phyloP scores from a whole-genome alignment of 2,329 filamentous ascomycete species.

The Botrytis porri region DNA sequence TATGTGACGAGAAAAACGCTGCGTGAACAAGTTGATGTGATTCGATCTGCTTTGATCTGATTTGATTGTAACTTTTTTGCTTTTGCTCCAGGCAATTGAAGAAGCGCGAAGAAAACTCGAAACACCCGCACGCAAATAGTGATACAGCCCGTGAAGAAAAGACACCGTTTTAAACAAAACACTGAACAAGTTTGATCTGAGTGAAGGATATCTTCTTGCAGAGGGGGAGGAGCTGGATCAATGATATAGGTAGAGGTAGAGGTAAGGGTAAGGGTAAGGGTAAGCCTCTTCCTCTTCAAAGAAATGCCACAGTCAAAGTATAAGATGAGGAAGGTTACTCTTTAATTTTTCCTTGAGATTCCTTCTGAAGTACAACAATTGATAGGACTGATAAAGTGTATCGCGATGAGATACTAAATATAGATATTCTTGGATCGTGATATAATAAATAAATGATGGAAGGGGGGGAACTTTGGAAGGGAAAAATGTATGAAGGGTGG shows the following conservation, averaged over 20 bases:
- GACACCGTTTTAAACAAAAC: neutral
- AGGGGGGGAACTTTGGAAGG: neutral
- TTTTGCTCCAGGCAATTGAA: constrained; percentile 12
- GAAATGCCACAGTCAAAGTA: neutral
- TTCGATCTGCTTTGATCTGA: neutral
- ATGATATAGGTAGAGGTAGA: neutral
- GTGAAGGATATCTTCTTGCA: neutral
- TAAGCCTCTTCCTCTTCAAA: neutral
- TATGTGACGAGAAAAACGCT: neutral
- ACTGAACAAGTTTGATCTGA: neutral
- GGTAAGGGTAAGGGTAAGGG: no score
- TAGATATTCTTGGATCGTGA: constrained; percentile 19
- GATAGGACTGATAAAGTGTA: constrained; percentile 17
- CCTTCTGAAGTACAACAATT: constrained; percentile 8
- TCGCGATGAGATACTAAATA: constrained; percentile 18
- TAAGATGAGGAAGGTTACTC: no score
- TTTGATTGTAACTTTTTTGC: neutral
- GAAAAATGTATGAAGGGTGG: constrained; percentile 1
- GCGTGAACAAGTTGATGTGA: neutral
- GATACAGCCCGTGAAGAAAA: neutral
- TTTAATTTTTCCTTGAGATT: neutral
- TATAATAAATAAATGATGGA: neutral
- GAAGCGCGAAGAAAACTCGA: constrained; percentile 6
- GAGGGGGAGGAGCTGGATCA: neutral
- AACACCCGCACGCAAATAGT: constrained; percentile 4